Base-by-base conservation (phyloP, 2,329 filamentous ascomycete genomes). In the Neodidymelliopsis sp. region DNA sequence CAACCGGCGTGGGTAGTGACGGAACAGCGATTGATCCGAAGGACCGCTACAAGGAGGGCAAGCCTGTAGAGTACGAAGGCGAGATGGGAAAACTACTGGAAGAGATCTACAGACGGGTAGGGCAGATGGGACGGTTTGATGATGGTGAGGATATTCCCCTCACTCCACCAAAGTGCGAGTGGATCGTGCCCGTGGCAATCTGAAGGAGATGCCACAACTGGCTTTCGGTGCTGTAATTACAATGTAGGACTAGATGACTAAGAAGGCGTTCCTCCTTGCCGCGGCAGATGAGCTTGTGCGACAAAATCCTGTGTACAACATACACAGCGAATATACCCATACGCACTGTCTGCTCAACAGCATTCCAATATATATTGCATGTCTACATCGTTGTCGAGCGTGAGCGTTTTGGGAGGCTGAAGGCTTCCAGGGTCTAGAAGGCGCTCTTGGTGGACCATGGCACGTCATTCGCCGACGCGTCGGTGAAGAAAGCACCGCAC, bases 81-180 rank as follows among this genome's bases (percentile, higher is more conserved):
- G 81, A 79, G 48, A 80, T 83, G 15, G 75, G 77, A 0, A 74
- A 75, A 53, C 63, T 65, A 12, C 48, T 84, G 28, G 83, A 83
- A 63, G 78, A 77, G 27, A 80, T 84, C 34, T 96, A 92, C 75
- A 76, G 78, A 49, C 78, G 81, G 33, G 85, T 91, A 66, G 76
- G 80, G 34, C 78, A 84, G 55, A 83, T 82, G 15, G 90, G 90
- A 0, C 73, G 70, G 23, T 96, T 96, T 70, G 79, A 82, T 30
- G 84, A 82, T 30, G 83, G 84, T 25, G 87, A 86, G 0, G 63
- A 85, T 6, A 88, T 96, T 75, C 92, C 92, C 0, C 80, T 88
- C 60, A 75, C 91, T 34, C 90, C 92, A 15, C 92, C 92, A 0
- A 86, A 86, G 72, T 80, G 84, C 53, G 90, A 93, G 65, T 93